phyloP scores from a whole-genome alignment of 1,284 basidiomycete species.

The Puccinia horiana region DNA sequence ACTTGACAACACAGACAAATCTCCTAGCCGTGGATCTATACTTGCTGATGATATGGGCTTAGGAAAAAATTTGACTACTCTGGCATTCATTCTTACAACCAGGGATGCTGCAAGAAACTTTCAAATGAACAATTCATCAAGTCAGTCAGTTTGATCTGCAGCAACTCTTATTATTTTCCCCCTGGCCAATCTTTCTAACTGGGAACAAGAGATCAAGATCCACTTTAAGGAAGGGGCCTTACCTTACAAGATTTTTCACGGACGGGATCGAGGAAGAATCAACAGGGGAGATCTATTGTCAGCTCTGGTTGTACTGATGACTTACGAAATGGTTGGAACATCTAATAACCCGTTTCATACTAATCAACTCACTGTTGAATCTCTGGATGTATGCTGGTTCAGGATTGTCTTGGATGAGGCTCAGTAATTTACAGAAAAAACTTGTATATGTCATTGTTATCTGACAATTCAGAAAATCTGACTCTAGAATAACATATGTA shows the following conservation, averaged over 20 bases:
- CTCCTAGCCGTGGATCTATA: too few species aligned
- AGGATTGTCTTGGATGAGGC: too few species aligned
- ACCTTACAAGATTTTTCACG: not conserved
- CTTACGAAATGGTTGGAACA: too few species aligned
- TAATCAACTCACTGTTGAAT: too few species aligned
- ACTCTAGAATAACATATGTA: not conserved
- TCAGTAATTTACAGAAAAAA: too few species aligned
- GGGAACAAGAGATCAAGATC: too few species aligned
- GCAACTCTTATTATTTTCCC: too few species aligned
- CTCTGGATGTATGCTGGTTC: too few species aligned
- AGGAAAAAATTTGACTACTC: not conserved
- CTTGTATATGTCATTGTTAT: not conserved
- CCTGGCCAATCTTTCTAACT: too few species aligned
- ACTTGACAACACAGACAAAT: too few species aligned
- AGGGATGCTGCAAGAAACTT: not conserved
- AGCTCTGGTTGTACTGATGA: not conserved
- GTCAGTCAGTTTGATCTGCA: not conserved
- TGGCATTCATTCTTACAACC: not conserved
- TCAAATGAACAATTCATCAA: not conserved
- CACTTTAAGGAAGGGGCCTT: not conserved
- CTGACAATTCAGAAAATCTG: not conserved
- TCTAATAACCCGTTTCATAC: too few species aligned
- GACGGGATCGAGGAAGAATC: not conserved
- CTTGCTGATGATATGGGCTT: too few species aligned
- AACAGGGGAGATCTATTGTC: not conserved